A percentile compares a stretch with the other conserved stretches of the same genome.
phyloP scores from a whole-genome alignment of 2,329 filamentous ascomycete species.

The Hymenoscyphus albidus region DNA sequence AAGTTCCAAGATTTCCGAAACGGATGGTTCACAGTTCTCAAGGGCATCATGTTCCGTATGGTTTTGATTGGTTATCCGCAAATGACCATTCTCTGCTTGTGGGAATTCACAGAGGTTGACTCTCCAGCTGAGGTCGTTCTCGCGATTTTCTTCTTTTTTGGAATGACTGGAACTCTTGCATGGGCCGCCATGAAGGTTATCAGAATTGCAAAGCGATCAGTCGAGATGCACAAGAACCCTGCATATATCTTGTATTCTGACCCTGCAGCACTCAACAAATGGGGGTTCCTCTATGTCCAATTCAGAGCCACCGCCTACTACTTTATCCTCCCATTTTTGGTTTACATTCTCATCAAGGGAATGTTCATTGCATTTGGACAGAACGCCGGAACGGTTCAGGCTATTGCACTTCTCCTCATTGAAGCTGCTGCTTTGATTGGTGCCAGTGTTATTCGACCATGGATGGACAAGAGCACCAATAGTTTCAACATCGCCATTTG shows the following conservation, averaged over 20 bases:
- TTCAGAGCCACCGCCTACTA: constrained; percentile 96
- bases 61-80: constrained; percentile 89
- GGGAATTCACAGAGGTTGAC: constrained; percentile 86
- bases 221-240: constrained; percentile 89
- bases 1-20: constrained; percentile 93
- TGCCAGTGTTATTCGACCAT: constrained; percentile 78
- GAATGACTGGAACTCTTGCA: constrained; percentile 69
- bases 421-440: constrained; percentile 75
- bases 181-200: constrained; percentile 93
- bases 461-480: constrained; percentile 99
- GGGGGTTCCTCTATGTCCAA: constrained; percentile 96
- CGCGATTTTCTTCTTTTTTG: constrained; percentile 83
- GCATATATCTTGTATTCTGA: constrained; percentile 97
- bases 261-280: constrained; percentile 90
- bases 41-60: constrained; percentile 89
- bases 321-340: constrained; percentile 77
- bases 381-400: constrained; percentile 65
- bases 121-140: constrained; percentile 83
- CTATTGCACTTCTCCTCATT: constrained; percentile 76
- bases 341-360: constrained; percentile 79
- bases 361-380: constrained; percentile 86
- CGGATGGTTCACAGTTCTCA: constrained; percentile 87
- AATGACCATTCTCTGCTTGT: constrained; percentile 84
- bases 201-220: constrained; percentile 80
- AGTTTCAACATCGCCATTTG: constrained; percentile 93